Evolutionary conservation across 225 moss, liverwort and hornwort genomes (phyloP).

Genomic region (Asterella californica): DNA sequence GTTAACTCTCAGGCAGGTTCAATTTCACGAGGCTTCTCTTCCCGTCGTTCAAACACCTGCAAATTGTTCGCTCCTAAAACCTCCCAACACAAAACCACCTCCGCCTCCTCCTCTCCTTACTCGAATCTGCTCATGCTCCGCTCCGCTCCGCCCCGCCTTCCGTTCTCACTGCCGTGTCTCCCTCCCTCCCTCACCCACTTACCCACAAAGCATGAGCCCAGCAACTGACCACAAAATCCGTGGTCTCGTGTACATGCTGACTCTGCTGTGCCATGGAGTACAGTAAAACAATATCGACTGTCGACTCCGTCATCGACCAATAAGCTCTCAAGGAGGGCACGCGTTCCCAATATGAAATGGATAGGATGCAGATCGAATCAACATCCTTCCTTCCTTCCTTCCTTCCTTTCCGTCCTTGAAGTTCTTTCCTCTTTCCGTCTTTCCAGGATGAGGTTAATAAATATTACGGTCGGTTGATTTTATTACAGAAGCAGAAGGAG

Average conservation of each 20-base stretch:
- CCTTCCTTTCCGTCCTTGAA: background rate
- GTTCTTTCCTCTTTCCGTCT: background rate
- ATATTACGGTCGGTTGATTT: too few species aligned
- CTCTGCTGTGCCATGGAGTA: background rate
- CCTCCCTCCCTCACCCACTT: too few species aligned
- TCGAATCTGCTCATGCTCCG: background rate
- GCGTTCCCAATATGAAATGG: background rate
- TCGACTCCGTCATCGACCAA: background rate
- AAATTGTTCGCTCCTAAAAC: background rate
- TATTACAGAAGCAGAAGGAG: too few species aligned
- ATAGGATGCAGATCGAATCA: slow-evolving; percentile 9
- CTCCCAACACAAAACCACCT: background rate
- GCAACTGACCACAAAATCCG: background rate
- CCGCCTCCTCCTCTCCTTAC: background rate
- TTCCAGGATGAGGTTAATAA: background rate
- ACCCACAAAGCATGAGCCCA: background rate
- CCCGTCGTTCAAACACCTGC: background rate
- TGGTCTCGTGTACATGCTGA: background rate
- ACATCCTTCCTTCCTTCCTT: background rate
- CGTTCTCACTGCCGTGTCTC: background rate
- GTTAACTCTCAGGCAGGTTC: too few species aligned
- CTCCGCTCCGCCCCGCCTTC: background rate
- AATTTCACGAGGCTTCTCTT: background rate
- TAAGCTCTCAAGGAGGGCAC: background rate
- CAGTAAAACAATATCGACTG: background rate